Conservation (phyloP, 768 basidiomycete genomes). For the Leccinum olivaceopallidum region DNA sequence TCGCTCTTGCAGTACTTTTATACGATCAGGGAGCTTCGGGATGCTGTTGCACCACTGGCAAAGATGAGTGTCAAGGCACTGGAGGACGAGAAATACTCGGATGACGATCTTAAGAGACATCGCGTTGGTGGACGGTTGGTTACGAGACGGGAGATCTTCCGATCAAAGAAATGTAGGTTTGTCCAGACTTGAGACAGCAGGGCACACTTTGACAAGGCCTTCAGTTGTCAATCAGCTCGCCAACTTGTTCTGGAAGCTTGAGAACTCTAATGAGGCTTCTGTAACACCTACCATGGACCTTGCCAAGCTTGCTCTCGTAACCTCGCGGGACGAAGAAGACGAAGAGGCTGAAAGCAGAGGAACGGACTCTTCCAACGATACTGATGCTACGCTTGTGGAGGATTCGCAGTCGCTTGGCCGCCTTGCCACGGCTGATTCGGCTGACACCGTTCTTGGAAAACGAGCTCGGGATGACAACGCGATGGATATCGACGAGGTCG, state of each 20-base stretch:
- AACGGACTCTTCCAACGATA: constrained; percentile 83
- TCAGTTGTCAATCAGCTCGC: constrained; percentile 82
- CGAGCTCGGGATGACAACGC: constrained; percentile 51
- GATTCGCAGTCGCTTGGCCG: constrained; percentile 47
- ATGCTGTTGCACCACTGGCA: constrained; percentile 64
- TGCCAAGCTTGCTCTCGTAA: constrained; percentile 88
- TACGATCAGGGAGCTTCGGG: constrained; percentile 88
- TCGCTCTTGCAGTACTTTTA: constrained; percentile 87
- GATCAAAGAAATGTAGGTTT: constrained; percentile 80
- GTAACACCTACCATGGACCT: constrained; percentile 86
- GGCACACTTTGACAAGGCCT: constrained; percentile 11
- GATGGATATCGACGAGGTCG: constrained; percentile 55
- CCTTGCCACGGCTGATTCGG: constrained; percentile 32
- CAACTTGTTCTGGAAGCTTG: constrained; percentile 74
- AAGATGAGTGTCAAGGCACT: constrained; percentile 53
- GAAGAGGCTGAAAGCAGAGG: constrained; percentile 71
- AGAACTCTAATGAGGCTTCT: constrained; percentile 60
- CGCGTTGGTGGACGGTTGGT: constrained; percentile 88
- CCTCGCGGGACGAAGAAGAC: constrained; percentile 87
- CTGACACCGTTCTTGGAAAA: constrained; percentile 68
- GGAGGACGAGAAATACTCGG: constrained; percentile 71
- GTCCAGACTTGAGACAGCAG: background rate
- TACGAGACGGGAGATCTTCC: constrained; percentile 74
- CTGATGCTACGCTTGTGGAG: constrained; percentile 86
- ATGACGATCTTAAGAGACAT: constrained; percentile 80